These are phyloP conservation scores for Tylopilus cervinicoccineus DNA, from an alignment of 768 basidiomycete genomes.

Conservation along the genomic window DNA sequence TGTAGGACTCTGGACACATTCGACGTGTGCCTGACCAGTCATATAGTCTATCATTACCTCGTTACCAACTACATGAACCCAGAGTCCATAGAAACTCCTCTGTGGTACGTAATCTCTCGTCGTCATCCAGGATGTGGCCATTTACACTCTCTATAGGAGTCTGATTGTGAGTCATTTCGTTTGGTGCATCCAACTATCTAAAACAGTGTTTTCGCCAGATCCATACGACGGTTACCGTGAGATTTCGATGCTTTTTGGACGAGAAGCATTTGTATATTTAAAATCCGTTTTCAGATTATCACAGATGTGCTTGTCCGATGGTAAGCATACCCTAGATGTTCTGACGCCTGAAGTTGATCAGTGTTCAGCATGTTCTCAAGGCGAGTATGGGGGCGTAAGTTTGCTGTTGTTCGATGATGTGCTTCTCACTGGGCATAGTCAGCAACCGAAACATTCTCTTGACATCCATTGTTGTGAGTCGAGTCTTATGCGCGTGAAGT, in stretches of 20 bases:
- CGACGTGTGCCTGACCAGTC: constrained; percentile 47
- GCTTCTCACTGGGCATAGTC: constrained; percentile 28
- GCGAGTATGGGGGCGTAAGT: constrained; percentile 49
- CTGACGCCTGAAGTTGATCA: background rate
- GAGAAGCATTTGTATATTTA: background rate
- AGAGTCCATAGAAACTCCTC: constrained; percentile 37
- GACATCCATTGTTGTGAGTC: constrained; percentile 46
- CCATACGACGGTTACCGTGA: constrained; percentile 53
- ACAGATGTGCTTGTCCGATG: constrained; percentile 48
- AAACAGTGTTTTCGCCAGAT: constrained; percentile 31
- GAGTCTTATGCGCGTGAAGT: background rate
- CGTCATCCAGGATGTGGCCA: background rate
- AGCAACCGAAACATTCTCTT: constrained; percentile 43
- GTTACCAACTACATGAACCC: constrained; percentile 53
- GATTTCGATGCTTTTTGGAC: constrained; percentile 12
- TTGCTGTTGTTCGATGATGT: background rate
- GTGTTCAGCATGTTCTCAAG: constrained; percentile 42
- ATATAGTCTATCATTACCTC: constrained; percentile 57
- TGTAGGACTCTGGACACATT: constrained; percentile 48
- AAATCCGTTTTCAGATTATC: constrained; percentile 34
- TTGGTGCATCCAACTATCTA: background rate
- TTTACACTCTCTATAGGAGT: constrained; percentile 36
- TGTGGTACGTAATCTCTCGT: constrained; percentile 37
- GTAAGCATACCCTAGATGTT: constrained; percentile 13
- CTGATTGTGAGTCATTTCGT: constrained; percentile 39